phyloP scores from a whole-genome alignment of 768 basidiomycete species.

The Boletus rubroflammeus region DNA sequence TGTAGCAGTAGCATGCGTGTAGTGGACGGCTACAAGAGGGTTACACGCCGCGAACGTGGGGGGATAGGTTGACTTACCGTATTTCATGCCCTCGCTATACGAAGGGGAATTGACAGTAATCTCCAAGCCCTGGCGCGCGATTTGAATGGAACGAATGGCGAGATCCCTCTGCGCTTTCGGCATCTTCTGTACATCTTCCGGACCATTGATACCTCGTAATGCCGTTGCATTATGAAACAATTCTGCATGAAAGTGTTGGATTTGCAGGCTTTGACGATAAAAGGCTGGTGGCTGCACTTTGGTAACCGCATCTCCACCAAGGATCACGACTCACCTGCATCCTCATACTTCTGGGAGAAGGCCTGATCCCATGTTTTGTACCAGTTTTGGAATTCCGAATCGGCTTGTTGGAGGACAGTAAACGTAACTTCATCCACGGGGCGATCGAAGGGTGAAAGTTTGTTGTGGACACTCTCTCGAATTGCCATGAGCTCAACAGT shows the following conservation, averaged over 20 bases:
- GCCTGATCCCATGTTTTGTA: conserved; percentile 74
- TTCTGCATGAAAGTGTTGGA: conserved; percentile 85
- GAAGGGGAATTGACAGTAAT: conserved; percentile 81
- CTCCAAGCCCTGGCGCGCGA: conserved; percentile 75
- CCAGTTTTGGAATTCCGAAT: conserved; percentile 78
- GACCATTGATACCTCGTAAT: conserved; percentile 76
- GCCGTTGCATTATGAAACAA: conserved; percentile 83
- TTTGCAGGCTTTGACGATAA: conserved; percentile 84
- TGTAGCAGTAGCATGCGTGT: conserved; percentile 89
- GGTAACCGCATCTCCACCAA: conserved; percentile 4
- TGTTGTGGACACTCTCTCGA: conserved; percentile 81
- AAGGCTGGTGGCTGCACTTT: conserved; percentile 50
- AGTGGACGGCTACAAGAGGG: conserved; percentile 64
- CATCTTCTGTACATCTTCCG: conserved; percentile 85
- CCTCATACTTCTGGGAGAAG: conserved; percentile 79
- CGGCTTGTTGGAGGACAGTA: conserved; percentile 65
- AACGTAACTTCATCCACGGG: conserved; percentile 75
- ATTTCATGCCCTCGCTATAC: conserved; percentile 91
- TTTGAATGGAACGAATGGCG: conserved; percentile 78
- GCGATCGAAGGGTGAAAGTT: conserved; percentile 73
- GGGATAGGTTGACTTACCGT: conserved; percentile 49
- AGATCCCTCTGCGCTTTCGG: conserved; percentile 71
- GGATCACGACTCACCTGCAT: conserved; percentile 54
- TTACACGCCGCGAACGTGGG: conserved; percentile 4
- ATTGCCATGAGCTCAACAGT: conserved; percentile 91